Evolutionary conservation across 169 alveolate species (phyloP).

Genomic region (Plasmodium ovale): DNA sequence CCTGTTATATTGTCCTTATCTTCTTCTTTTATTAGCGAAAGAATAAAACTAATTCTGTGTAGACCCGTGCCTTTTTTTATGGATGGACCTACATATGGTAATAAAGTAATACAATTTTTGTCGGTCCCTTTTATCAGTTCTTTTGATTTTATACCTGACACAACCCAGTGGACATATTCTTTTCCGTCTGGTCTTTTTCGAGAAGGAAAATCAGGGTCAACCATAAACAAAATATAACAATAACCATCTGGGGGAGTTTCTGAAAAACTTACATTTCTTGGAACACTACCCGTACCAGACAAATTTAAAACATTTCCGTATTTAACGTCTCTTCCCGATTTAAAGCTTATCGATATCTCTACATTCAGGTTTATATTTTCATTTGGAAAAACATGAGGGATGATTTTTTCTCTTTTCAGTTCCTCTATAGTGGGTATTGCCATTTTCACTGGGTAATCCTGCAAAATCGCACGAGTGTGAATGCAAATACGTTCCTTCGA

Average conservation of each 20-base stretch:
- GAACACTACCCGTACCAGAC: conserved; percentile 70
- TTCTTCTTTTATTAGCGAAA: conserved; percentile 61
- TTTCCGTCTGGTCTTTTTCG: conserved; percentile 74
- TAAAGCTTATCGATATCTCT: conserved; percentile 53
- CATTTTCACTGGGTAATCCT: conserved; percentile 5
- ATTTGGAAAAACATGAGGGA: conserved; percentile 67
- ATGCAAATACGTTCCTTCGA: too few relatives aligned
- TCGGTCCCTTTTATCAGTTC: conserved; percentile 71
- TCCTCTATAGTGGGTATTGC: conserved; percentile 59
- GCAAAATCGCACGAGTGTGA: too few relatives aligned
- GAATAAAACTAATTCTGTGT: conserved; percentile 64
- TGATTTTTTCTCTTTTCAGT: conserved; percentile 66
- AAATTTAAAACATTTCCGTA: conserved; percentile 55
- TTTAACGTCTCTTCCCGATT: conserved; percentile 72
- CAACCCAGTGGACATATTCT: conserved; percentile 71
- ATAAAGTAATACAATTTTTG: conserved; percentile 45
- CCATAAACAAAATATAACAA: conserved; percentile 67
- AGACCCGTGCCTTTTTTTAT: conserved; percentile 71
- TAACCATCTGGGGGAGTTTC: conserved; percentile 74
- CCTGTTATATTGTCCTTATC: conserved; percentile 41
- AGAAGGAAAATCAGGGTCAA: conserved; percentile 72
- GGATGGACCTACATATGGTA: conserved; percentile 73
- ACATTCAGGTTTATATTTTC: conserved; percentile 43
- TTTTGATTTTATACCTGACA: conserved; percentile 72
- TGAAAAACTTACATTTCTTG: conserved; percentile 67